phyloP scores from a whole-genome alignment of 1,139 yeast genomes.

The Saccharomyces hybrid region DNA sequence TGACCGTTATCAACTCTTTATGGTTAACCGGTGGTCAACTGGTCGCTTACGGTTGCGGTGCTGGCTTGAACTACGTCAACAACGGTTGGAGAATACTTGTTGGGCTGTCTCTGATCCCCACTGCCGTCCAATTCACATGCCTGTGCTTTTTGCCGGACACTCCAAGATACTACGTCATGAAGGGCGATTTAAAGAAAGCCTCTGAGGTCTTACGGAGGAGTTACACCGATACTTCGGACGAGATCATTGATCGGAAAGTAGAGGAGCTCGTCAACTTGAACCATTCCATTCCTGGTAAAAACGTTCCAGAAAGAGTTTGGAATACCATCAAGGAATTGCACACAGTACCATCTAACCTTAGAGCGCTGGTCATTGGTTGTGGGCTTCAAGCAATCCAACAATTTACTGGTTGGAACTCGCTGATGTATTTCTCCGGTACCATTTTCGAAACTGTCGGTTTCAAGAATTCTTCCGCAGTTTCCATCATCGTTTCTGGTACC shows the following conservation, averaged over 20 bases:
- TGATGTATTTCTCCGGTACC: conserved; percentile 89
- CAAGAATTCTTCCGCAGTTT: conserved; percentile 80
- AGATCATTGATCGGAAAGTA: conserved; percentile 49
- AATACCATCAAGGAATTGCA: conserved; percentile 65
- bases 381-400: conserved; percentile 93
- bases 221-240: conserved; percentile 50
- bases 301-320: conserved; percentile 47
- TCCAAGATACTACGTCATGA: conserved; percentile 81
- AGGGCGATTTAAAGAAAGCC: conserved; percentile 59
- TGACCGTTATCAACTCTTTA: conserved; percentile 46
- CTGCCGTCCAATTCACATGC: conserved; percentile 64
- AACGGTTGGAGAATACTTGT: conserved; percentile 93
- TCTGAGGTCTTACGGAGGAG: conserved; percentile 53
- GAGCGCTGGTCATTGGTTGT: conserved; percentile 84
- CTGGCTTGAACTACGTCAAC: conserved; percentile 64
- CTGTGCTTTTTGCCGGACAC: conserved; percentile 91
- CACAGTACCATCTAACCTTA: conserved; percentile 66
- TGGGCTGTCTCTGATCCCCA: conserved; percentile 83
- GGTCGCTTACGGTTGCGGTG: conserved; percentile 86
- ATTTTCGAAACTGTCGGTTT: conserved; percentile 86
- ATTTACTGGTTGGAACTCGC: conserved; percentile 89
- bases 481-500: conserved; percentile 85
- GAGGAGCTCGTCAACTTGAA: conserved; percentile 51
- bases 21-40: conserved; percentile 79
- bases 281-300: conserved; percentile 55